phyloP scores from a whole-genome alignment of 2,329 filamentous ascomycete species.

The Ascochyta clinopodiicola region DNA sequence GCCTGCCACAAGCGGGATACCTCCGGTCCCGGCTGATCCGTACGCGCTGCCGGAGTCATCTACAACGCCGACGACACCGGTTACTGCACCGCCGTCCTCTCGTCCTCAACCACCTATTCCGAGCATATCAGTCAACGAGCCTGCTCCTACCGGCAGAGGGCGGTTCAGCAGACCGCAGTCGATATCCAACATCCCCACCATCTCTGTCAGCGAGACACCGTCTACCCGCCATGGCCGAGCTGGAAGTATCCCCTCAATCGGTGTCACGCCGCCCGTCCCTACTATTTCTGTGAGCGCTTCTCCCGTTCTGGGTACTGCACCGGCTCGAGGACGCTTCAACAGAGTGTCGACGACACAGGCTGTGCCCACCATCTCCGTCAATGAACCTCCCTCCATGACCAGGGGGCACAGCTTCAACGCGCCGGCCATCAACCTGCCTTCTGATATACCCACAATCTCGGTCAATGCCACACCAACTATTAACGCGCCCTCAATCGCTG shows the following conservation, averaged over 20 bases:
- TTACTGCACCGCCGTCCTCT: not conserved
- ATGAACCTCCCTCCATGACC: constrained; percentile 23
- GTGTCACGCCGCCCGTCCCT: constrained; percentile 29
- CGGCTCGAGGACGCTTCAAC: constrained; percentile 10
- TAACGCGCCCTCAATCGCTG: constrained; percentile 34
- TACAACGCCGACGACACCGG: constrained; percentile 26
- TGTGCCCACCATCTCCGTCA: constrained; percentile 41
- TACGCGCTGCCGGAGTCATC: constrained; percentile 21
- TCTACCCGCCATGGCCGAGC: constrained; percentile 20
- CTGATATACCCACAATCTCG: constrained; percentile 25
- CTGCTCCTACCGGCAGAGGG: constrained; percentile 3
- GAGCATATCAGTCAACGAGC: constrained; percentile 19
- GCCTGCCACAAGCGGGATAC: constrained; percentile 40
- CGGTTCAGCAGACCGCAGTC: constrained; percentile 11
- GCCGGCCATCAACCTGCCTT: constrained; percentile 27
- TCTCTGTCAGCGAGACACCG: constrained; percentile 34
- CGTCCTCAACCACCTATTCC: constrained; percentile 14
- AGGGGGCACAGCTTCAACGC: constrained; percentile 26
- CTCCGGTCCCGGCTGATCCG: constrained; percentile 7
- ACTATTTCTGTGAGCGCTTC: constrained; percentile 34
- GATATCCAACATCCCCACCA: constrained; percentile 20
- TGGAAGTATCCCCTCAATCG: constrained; percentile 27
- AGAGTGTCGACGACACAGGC: constrained; percentile 22
- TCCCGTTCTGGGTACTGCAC: constrained; percentile 8
- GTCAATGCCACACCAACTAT: constrained; percentile 27